Base-by-base conservation (phyloP, 139 green algal genomes). In the Micractinium sp. region DNA sequence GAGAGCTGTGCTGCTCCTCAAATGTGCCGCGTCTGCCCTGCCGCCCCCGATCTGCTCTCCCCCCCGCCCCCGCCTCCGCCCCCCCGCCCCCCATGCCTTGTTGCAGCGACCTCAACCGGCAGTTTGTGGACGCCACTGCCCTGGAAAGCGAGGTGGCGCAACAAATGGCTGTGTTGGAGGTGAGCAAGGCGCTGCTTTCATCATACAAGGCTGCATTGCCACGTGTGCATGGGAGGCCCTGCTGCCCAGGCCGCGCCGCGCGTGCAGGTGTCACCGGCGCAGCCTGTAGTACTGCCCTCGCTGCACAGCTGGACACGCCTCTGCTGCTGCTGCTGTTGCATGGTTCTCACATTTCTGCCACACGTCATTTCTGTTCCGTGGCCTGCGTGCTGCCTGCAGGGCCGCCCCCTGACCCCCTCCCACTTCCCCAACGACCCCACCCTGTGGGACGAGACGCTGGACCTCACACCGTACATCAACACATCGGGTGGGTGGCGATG, bases 401-500 rank as follows among this genome's bases (percentile, higher is more conserved):
- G 91, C 47, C 88, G 87, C 20, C 84, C 85, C 20, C 82, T 89
- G 14, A 85, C 85, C 19, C 67, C 81, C 25, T 47, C 56, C 19
- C 71, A 92, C 76, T 83, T 89, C 67, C 79, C 82, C n/a, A 83
- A 82, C 38, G 91, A 90, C 73, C 82, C 82, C 67, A 47, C 56
- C 23, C 82, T 90, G 23, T 90, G 91, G 63, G 91, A 93, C 22
- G 90, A 91, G n/a, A 71, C 91, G 12, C 85, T 98, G n/a, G 96
- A 98, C 91, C 91, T 97, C 38, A 90, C 88, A 23, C 94, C 94
- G 16, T 98, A 98, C 91, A 93, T 97, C 87, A 97, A 98, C 93
- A 95, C 92, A 5, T 95, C 91, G 12, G 83, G 83, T 87, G 75
- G 31, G 16, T 47, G 75, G n/a, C 9, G 31, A 5, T 53, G n/a